These are phyloP conservation scores for Erythrophleum ivorense DNA, from an alignment of 331 rosid genomes.

Conservation along the genomic window DNA sequence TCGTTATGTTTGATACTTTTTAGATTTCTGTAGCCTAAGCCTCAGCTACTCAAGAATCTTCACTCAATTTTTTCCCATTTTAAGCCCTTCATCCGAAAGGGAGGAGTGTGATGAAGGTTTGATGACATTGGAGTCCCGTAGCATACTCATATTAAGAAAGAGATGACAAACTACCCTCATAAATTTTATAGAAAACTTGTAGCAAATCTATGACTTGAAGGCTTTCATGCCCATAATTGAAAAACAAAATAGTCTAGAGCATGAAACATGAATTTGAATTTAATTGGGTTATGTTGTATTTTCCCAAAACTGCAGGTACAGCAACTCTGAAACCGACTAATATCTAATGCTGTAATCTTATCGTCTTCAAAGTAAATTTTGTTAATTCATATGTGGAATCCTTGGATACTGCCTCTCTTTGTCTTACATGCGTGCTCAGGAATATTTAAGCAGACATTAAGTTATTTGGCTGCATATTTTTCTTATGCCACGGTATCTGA, in stretches of 20 bases:
- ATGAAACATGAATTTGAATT: neutral
- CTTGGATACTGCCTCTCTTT: neutral
- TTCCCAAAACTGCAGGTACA: constrained; percentile 5
- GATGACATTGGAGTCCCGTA: neutral
- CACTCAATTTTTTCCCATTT: neutral
- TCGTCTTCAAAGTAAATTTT: neutral
- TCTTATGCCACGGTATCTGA: constrained; percentile 32
- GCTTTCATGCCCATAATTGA: neutral
- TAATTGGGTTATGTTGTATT: neutral
- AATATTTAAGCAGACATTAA: neutral
- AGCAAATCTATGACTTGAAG: constrained; percentile 11
- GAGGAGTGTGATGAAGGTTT: constrained; percentile 1
- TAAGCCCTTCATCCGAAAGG: neutral
- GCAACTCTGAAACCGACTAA: constrained; percentile 2
- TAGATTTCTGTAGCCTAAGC: neutral
- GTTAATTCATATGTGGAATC: constrained; percentile 16
- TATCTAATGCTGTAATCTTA: neutral
- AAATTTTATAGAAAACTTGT: neutral
- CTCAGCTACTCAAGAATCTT: neutral
- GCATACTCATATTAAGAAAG: neutral
- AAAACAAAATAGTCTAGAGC: neutral
- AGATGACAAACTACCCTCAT: neutral
- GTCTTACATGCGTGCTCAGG: constrained; percentile 1
- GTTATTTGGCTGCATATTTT: constrained; percentile 29
- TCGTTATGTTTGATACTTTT: neutral